These are phyloP conservation scores for Neoascochyta sp. DNA, from an alignment of 2,329 filamentous ascomycete species.

Conservation along the genomic window DNA sequence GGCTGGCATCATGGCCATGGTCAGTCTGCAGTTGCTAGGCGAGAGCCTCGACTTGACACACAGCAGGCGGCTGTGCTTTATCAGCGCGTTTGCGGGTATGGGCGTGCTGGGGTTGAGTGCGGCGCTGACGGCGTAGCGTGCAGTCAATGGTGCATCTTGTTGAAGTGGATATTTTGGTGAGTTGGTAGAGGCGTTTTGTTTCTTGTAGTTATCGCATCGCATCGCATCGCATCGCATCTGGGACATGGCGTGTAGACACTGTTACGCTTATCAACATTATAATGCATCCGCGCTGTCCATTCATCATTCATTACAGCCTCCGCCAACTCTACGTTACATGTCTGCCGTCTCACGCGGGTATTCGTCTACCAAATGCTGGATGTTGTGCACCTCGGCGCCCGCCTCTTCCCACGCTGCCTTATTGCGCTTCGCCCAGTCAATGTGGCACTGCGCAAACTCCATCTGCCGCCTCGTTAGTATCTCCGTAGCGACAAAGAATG, in stretches of 20 bases:
- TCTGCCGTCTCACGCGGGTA: slow-evolving; percentile 17
- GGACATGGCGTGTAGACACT: no score
- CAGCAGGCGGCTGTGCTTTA: slow-evolving; percentile 70
- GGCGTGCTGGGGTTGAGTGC: slow-evolving; percentile 78
- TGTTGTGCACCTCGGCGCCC: slow-evolving; percentile 81
- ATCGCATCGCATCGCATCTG: no score
- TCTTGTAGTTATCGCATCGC: no score
- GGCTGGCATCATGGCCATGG: slow-evolving; percentile 91
- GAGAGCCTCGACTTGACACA: slow-evolving; percentile 83
- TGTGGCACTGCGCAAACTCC: slow-evolving; percentile 85
- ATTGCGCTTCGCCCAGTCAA: slow-evolving; percentile 91
- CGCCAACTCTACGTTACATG: slow-evolving; percentile 11
- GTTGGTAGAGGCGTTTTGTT: no score
- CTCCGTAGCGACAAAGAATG: background rate
- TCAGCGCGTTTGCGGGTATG: slow-evolving; percentile 84
- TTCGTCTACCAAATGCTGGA: slow-evolving; percentile 50
- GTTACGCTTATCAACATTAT: no score
- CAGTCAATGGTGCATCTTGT: no score
- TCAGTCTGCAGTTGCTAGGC: slow-evolving; percentile 82
- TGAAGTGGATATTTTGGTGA: no score
- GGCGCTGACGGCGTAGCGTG: slow-evolving; percentile 70
- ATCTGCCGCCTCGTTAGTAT: slow-evolving; percentile 53
- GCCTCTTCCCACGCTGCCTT: slow-evolving; percentile 92
- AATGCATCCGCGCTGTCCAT: no score
- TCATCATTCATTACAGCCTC: background rate